Percentiles rank a stretch among this genome's conserved stretches.
phyloP scores from a whole-genome alignment of 2,329 filamentous ascomycete genomes.

The Davidsoniella eucalypti region DNA sequence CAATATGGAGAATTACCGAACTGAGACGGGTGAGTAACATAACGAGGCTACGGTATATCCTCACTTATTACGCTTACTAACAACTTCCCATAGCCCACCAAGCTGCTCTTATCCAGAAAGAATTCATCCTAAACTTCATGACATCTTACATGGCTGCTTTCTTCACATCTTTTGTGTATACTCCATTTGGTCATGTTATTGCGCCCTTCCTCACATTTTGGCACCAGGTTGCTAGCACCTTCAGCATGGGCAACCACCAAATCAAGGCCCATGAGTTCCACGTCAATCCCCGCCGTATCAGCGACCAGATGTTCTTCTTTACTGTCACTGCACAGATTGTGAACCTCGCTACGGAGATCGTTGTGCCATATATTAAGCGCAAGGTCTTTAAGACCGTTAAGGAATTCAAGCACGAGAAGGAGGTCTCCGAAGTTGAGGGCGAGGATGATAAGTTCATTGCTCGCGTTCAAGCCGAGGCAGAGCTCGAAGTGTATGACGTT shows the following conservation, averaged over 20 bases:
- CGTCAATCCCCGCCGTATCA: constrained; percentile 69
- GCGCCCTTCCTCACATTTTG: constrained; percentile 79
- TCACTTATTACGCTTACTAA: no score
- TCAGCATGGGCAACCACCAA: constrained; percentile 61
- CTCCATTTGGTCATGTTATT: constrained; percentile 73
- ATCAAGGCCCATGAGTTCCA: constrained; percentile 50
- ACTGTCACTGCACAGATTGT: constrained; percentile 88
- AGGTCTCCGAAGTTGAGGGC: constrained; percentile 41
- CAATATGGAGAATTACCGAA: constrained; percentile 82
- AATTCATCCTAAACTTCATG: constrained; percentile 93
- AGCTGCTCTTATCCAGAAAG: constrained; percentile 73
- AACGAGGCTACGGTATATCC: constrained; percentile 20
- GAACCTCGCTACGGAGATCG: constrained; percentile 66
- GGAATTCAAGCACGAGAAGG: constrained; percentile 39
- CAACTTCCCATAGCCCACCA: constrained; percentile 43
- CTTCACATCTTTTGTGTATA: constrained; percentile 84
- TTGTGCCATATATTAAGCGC: constrained; percentile 74
- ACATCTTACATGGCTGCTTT: constrained; percentile 88
- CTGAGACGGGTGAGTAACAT: constrained; percentile 32
- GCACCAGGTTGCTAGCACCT: constrained; percentile 52
- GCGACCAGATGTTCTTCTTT: constrained; percentile 88
- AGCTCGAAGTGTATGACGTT: constrained; percentile 74
- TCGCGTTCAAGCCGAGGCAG: constrained; percentile 67
- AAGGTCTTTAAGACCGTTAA: constrained; percentile 64
- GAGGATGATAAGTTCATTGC: constrained; percentile 70